Evolutionary conservation across 2,329 filamentous ascomycete species (phyloP), one percentile per base, ranked within the genome.

Genomic region (Cryphonectria japonica): DNA sequence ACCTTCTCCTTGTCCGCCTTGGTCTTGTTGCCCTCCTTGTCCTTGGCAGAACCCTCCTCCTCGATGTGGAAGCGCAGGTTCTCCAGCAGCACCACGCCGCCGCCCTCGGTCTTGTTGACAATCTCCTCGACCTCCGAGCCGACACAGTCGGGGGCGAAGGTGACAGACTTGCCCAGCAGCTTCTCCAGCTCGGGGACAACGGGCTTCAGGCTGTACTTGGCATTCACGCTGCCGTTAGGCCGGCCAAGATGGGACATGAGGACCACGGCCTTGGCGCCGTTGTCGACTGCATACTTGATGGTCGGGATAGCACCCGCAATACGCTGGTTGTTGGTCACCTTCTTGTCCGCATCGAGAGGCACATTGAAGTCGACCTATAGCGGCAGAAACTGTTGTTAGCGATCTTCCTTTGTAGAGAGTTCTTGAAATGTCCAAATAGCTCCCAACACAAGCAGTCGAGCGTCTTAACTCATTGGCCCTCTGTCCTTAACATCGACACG

Each of bases 211-310:
- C 93, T 97, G 91, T 96, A 99, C 87, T 99, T 98, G 76, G 89
- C 83, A 85, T 97, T 97, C 80, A 85, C 86, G 83, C 94, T 91
- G 82, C 96, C 96, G 81, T 98, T 93, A 75, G 96, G 96, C 68
- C 96, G 95, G 79, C 96, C 96, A 74, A 99, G 92, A 84, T 99
- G 96, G 80, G 95, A 98, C 96, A 99, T 99, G 81, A 99, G 89
- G 79, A 98, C 85, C 73, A 99, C 95, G 66, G 94, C 87, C 88
- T 97, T 97, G 81, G 95, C 95, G 77, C 93, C 93, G 82, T 97
- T 85, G 76, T 97, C 93, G 79, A 96, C 86, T 80, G 94, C 94
- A 83, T 97, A 91, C 86, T 97, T 97, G 88, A 98, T 97, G 78
- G 95, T 97, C 78, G 94, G 94, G 75, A 97, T 85, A 79, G 96